Conservation (phyloP, 345 rosid genomes). For the Excoecaria agallocha region DNA sequence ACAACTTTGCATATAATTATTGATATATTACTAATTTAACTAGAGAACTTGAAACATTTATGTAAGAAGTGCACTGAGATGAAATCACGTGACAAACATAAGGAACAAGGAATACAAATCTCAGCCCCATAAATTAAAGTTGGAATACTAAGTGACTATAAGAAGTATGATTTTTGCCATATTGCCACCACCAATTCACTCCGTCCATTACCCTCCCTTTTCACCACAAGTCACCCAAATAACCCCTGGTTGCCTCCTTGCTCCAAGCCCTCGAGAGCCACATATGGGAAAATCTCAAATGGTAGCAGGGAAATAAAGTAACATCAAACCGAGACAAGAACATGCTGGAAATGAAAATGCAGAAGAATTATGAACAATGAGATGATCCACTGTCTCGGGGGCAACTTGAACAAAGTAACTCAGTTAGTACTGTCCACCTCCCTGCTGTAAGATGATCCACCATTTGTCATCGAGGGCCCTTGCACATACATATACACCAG, state of each 20-base stretch:
- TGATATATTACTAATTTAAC: neutral
- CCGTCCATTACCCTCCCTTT: neutral
- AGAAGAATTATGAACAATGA: slow-evolving; percentile 17
- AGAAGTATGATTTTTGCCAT: neutral
- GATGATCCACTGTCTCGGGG: slow-evolving; percentile 55
- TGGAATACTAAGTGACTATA: slow-evolving; percentile 9
- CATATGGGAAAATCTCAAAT: slow-evolving; percentile 28
- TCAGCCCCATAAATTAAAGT: slow-evolving; percentile 3
- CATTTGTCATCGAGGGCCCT: slow-evolving; percentile 35
- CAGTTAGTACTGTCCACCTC: slow-evolving; percentile 46
- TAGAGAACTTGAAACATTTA: neutral
- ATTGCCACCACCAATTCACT: slow-evolving; percentile 11
- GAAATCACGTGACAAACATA: neutral
- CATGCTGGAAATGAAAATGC: slow-evolving; percentile 37
- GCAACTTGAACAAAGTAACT: slow-evolving; percentile 46
- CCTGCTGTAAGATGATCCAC: slow-evolving; percentile 65
- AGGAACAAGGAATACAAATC: neutral
- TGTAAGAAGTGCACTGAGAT: neutral
- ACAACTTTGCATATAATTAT: neutral
- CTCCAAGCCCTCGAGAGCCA: slow-evolving; percentile 42
- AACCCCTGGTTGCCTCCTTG: slow-evolving; percentile 38
- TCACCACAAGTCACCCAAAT: slow-evolving; percentile 21
- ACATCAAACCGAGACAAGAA: slow-evolving; percentile 55
- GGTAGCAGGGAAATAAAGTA: slow-evolving; percentile 36
- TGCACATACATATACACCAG: slow-evolving; percentile 32